Evolutionary conservation across 1,284 basidiomycete genomes (phyloP).

Genomic region (Ganoderma sinense): DNA sequence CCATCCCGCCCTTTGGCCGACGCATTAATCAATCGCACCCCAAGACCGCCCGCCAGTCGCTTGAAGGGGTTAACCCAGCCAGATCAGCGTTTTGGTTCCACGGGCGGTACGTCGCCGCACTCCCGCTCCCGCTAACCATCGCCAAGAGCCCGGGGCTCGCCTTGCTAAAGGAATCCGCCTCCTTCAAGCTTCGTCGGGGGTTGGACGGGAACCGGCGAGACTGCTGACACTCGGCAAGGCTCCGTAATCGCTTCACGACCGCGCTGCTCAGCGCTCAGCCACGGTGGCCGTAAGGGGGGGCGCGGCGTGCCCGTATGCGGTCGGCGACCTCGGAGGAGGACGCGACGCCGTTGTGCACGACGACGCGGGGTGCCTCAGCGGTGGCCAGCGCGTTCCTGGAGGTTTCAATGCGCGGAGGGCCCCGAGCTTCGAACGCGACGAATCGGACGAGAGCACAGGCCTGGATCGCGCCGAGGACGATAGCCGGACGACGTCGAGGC

Average conservation of each 20-base stretch:
- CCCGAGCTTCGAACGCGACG: not conserved
- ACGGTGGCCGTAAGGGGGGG: not conserved
- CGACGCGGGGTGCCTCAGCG: not conserved
- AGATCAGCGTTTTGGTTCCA: not conserved
- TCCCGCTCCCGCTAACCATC: not conserved
- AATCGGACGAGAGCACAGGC: not conserved
- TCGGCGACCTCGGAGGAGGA: not conserved
- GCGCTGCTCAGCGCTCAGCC: no score
- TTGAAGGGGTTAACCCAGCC: not conserved
- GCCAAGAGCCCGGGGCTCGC: not conserved
- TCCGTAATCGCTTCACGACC: not conserved
- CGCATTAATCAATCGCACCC: not conserved
- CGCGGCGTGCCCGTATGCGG: not conserved
- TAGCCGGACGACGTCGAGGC: not conserved
- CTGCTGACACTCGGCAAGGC: not conserved
- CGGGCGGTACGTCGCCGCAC: not conserved
- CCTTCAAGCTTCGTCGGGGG: not conserved
- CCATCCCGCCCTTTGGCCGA: not conserved
- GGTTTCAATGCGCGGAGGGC: not conserved
- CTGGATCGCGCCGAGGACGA: not conserved
- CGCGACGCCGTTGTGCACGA: not conserved
- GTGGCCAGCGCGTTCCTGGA: not conserved
- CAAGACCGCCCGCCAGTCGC: not conserved
- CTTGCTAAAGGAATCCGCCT: not conserved
- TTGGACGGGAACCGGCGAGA: not conserved